Evolutionary conservation across 805 yeast species (phyloP).

Genomic region (Phaffomyces thermotolerans): DNA sequence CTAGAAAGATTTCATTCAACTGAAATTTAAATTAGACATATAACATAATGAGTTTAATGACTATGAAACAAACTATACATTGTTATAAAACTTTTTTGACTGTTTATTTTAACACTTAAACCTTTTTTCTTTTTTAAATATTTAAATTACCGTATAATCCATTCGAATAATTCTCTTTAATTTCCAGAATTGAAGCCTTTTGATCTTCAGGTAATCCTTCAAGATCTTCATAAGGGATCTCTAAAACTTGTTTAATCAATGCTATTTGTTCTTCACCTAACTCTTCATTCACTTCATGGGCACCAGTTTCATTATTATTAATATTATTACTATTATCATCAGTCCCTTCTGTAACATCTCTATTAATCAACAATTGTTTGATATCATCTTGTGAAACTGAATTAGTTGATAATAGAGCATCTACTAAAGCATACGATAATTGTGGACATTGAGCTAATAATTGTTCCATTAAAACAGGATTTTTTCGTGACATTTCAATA

Average conservation of each 20-base stretch:
- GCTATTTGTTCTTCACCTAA: constrained; percentile 34
- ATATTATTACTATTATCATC: not conserved
- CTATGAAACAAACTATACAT: too few relatives aligned
- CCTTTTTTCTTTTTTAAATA: too few relatives aligned
- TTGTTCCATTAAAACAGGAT: constrained; percentile 51
- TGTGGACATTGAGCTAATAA: constrained; percentile 72
- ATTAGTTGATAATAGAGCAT: constrained; percentile 40
- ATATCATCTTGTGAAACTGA: constrained; percentile 7
- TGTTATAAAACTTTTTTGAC: too few relatives aligned
- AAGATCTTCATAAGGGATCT: constrained; percentile 45
- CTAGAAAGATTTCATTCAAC: constrained; percentile 26
- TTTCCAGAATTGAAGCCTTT: constrained; percentile 22
- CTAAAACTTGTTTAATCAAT: constrained; percentile 44
- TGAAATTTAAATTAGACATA: not conserved
- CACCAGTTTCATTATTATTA: not conserved
- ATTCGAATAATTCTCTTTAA: constrained; percentile 22
- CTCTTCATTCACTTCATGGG: constrained; percentile 3
- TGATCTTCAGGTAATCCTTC: constrained; percentile 45
- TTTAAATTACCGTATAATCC: constrained; percentile 23
- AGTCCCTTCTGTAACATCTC: not conserved
- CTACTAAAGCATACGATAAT: constrained; percentile 74
- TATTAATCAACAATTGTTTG: constrained; percentile 33
- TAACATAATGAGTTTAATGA: not conserved
- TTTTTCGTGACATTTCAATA: constrained; percentile 46
- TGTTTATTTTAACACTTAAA: too few relatives aligned